Base-by-base conservation (phyloP, 2,329 filamentous ascomycete genomes). In the Neophaeococcomyces mojaviensis region DNA sequence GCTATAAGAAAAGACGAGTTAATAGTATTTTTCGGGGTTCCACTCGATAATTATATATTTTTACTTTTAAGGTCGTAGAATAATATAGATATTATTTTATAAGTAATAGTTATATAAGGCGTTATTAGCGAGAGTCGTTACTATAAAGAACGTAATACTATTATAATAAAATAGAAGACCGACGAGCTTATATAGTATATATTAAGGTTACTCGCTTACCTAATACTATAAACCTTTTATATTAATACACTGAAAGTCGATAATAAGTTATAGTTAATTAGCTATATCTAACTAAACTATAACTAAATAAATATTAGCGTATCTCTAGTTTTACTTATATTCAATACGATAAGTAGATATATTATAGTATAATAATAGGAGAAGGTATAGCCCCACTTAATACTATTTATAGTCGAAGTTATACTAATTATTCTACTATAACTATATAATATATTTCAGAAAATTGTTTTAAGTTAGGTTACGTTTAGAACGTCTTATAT, bases 161-260 rank as follows among this genome's bases (percentile, higher is more conserved):
- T 44, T 44, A 22, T 16, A 38, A 22, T 44, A 44, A 35, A 38
- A 38, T n/a, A 26, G 43, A 6, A 38, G 24, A 10, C 24, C 33
- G 3, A 45, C 43, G 22, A 45, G 43, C 20, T 45, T 26, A n/a
- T 45, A 45, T 3, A 37, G 43, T 26, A 45, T 38, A 31, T 45
- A 26, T 24, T 45, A n/a, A 16, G 43, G 43, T 35, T 38, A 30
- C n/a, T n/a, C n/a, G n/a, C n/a, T n/a, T n/a, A n/a, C n/a, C n/a
- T n/a, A n/a, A n/a, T n/a, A n/a, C n/a, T n/a, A n/a, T n/a, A n/a
- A n/a, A n/a, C n/a, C n/a, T n/a, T n/a, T n/a, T n/a, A n/a, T n/a
- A n/a, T n/a, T n/a, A n/a, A n/a, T n/a, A n/a, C n/a, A n/a, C n/a
- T n/a, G n/a, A n/a, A n/a, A n/a, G n/a, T n/a, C n/a, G n/a, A n/a